Conservation (phyloP, 2,329 filamentous ascomycete species). For the Claviceps maximensis region DNA sequence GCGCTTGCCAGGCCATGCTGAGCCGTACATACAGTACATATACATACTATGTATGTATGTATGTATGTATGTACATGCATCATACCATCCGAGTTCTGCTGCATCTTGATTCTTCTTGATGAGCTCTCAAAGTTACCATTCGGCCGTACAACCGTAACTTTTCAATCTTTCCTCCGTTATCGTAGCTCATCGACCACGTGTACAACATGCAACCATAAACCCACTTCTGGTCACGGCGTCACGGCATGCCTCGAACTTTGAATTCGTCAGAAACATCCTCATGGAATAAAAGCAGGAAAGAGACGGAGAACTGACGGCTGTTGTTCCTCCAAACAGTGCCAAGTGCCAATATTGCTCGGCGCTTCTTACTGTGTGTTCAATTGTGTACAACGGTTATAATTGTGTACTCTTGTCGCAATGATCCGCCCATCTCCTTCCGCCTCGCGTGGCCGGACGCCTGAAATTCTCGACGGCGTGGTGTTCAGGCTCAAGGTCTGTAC, state of each 20-base stretch:
- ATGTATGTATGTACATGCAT: neutral
- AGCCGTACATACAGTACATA: too few species aligned
- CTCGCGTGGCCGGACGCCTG: neutral
- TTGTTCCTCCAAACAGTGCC: neutral
- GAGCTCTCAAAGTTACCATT: neutral
- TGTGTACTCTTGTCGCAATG: neutral
- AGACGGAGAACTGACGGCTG: neutral
- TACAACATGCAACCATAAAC: neutral
- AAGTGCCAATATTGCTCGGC: neutral
- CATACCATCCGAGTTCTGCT: neutral
- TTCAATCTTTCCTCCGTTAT: neutral
- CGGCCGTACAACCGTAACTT: neutral
- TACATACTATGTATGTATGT: too few species aligned
- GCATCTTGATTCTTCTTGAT: neutral
- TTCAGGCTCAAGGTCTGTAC: too few species aligned
- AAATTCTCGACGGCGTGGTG: neutral
- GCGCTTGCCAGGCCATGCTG: neutral
- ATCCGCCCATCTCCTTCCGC: neutral
- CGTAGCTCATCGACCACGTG: neutral
- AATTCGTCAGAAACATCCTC: neutral
- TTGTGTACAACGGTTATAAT: neutral
- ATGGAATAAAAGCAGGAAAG: neutral
- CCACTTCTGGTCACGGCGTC: neutral
- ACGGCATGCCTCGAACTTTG: neutral
- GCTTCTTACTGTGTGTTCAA: neutral